Percentiles rank a stretch among this genome's conserved stretches.
These are phyloP conservation scores for Hymenoscyphus fraxineus DNA, from an alignment of 2,329 filamentous ascomycete genomes.

Conservation along the genomic window DNA sequence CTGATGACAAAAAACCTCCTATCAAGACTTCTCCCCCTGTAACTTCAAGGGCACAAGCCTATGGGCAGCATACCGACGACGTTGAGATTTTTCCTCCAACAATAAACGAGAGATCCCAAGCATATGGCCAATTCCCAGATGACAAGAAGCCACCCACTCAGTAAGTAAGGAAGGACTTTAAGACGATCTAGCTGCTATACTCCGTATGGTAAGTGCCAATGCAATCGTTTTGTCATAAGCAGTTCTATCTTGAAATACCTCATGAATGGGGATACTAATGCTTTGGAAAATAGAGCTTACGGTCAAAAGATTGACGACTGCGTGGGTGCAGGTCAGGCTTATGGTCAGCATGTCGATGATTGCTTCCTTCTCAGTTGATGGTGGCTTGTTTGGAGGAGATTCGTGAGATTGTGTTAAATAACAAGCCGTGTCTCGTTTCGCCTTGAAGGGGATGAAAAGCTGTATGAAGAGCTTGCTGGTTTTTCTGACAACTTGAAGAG, in stretches of 20 bases:
- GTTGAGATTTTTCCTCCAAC: too few species aligned
- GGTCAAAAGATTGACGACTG: slow-evolving; percentile 7
- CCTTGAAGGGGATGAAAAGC: too few species aligned
- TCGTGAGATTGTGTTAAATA: too few species aligned
- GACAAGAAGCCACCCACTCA: background rate
- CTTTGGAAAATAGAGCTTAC: background rate
- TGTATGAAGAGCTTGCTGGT: too few species aligned
- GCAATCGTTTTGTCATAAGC: background rate
- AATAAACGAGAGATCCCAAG: too few species aligned
- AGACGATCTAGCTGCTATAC: background rate
- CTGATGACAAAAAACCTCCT: background rate
- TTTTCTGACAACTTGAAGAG: too few species aligned
- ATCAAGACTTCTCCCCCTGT: background rate
- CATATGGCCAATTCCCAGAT: too few species aligned
- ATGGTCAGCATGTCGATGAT: slow-evolving; percentile 10
- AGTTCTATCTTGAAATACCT: too few species aligned
- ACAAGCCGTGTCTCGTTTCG: too few species aligned
- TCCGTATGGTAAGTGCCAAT: slow-evolving; percentile 10
- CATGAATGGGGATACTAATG: background rate
- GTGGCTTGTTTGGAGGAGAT: background rate
- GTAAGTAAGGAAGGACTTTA: background rate
- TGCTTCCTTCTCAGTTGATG: slow-evolving; percentile 1
- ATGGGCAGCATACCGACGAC: too few species aligned
- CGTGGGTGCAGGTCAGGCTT: background rate
- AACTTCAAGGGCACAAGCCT: too few species aligned